Evolutionary conservation across 73 alveolate species (phyloP), one percentile per base, ranked within the genome.

Genomic region (Paramecium sonneborni): DNA sequence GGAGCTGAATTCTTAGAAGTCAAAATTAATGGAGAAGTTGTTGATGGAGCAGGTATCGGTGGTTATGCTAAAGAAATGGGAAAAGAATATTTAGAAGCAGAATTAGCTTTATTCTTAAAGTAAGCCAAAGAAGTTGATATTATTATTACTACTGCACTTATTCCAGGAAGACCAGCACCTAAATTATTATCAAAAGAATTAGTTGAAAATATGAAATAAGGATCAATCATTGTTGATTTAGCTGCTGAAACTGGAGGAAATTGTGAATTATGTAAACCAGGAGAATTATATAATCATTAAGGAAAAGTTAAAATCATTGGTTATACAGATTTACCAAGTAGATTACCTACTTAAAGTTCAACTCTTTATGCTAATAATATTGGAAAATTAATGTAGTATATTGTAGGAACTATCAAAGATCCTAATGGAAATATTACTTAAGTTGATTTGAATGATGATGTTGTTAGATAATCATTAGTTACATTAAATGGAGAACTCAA

Each of bases 191-290:
- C 93, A 46, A 88, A 95, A 62, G 93, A 94, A 24, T 58, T 85
- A 82, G 97, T 95, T 30, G 92, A 94, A 32, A 89, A 76, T 57
- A 94, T 95, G 97, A 95, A 88, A 74, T 95, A 95, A 24, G 98
- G 98, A 32, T 76, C 95, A 35, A 95, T 95, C 37, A 86, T 95
- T 44, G 98, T 95, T 44, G 98, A 95, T 67, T 68, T 95, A 56
- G 98, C 98, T 3, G 96, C 98, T 9, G 96, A 93, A 79, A 95
- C 94, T 1, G 98, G 98, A 58, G 98, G 98, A 76, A 95, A 95
- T 87, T 94, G 97, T 79, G 97, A 87, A 70, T 57, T 92, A 39
- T 76, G 95, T 10, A 95, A 76, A 86, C 88, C 88, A 32, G 96
- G 93, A 34, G 95, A 94, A 76, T 68, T 70, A 62, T 52, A 88